phyloP scores from a whole-genome alignment of 768 basidiomycete species.

The Tulasnella sp. region DNA sequence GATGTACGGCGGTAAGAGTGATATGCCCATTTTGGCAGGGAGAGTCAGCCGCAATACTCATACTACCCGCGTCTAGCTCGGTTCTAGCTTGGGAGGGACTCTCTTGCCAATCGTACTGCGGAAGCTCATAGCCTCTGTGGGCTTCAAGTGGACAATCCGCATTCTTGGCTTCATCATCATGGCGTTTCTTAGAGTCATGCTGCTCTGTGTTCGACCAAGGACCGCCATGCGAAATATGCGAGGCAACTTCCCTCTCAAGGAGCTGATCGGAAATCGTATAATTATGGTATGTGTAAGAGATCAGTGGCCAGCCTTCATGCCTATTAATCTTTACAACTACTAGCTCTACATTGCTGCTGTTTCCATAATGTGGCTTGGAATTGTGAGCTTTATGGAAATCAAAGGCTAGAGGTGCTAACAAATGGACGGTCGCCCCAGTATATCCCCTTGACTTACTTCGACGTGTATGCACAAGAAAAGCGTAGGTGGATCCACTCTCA shows the following conservation, averaged over 20 bases:
- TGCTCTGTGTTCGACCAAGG: background rate
- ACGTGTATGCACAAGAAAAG: conserved; percentile 50
- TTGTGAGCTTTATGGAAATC: background rate
- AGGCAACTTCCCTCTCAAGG: conserved; percentile 49
- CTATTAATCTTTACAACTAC: conserved; percentile 19
- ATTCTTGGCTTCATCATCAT: conserved; percentile 62
- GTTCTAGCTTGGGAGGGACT: conserved; percentile 22
- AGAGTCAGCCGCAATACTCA: conserved; percentile 41
- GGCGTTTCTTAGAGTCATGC: conserved; percentile 48
- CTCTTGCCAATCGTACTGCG: conserved; percentile 27
- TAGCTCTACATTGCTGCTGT: conserved; percentile 51
- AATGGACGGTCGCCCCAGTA: conserved; percentile 2
- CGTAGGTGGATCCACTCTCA: conserved; percentile 51
- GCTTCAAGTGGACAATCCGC: conserved; percentile 45
- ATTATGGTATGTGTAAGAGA: conserved; percentile 49
- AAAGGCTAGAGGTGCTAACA: background rate
- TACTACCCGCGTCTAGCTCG: conserved; percentile 49
- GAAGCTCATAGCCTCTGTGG: conserved; percentile 28
- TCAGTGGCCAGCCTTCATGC: background rate
- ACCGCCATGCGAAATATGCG: conserved; percentile 44
- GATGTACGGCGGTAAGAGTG: background rate
- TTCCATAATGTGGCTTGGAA: conserved; percentile 17
- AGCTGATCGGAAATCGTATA: conserved; percentile 51
- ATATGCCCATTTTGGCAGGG: background rate
- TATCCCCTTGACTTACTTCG: conserved; percentile 39